Base-by-base conservation (phyloP, 371 early-diverging fungal species). In the Mortierella sp. region DNA sequence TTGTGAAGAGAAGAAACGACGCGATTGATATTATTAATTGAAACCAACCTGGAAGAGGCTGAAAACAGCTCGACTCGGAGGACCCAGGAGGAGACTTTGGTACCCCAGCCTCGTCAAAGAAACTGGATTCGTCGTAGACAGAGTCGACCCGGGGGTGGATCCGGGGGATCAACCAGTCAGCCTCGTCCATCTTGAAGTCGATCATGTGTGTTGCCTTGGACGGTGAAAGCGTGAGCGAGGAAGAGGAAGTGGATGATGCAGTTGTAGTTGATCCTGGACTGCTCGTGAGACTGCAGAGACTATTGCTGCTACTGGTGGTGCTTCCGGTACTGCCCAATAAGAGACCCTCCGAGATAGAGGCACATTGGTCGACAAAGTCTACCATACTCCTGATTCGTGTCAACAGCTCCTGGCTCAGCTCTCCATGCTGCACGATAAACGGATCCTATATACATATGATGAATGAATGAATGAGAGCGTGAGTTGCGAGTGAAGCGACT, bases 361-460 rank as follows among this genome's bases (percentile, higher is more conserved):
- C 61, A 47, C 81, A 80, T 7, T 80, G 81, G 48, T 76, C 74
- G 2, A 80, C 77, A 73, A 77, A 80, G 4, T 76, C 81, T 47
- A 77, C 53, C 81, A 80, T 80, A 6, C 68, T 52, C 34, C 55
- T 61, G 39, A 80, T 80, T 14, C 81, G 61, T 8, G 11, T 43
- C 43, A 70, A 45, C 0, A 80, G 64, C 43, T 77, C 81, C 22
- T 58, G 34, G 11, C 77, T 73, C 37, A 45, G 47, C 4, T 66
- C 19, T 26, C 34, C 66, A 22, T 77, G 29, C 47, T 44, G 47
- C 11, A 16, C 43, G 47, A 85, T 68, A 41, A 80, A 80, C 19
- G 85, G 73, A 37, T 85, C 91, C 77, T 88, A 72, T 4, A 53
- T 22, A 71, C 26, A 65, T 40, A 19, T 7, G 68, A 11, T 24